A percentile compares a stretch with the other conserved stretches of the same genome.
Conservation (phyloP, 495 filamentous ascomycete genomes). For the Aspergillus panamensis region DNA sequence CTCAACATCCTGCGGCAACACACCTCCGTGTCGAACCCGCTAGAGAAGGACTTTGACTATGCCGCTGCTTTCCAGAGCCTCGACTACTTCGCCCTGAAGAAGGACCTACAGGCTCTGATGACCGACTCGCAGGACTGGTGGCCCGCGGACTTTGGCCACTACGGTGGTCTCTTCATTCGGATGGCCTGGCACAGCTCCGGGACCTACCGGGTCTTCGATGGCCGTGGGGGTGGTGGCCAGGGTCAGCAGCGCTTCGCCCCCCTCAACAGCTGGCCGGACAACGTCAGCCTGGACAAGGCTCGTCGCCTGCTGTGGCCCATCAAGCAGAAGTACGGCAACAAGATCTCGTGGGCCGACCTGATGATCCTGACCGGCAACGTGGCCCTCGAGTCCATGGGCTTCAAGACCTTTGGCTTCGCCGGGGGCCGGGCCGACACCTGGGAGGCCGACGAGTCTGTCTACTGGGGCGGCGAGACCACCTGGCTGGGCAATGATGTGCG, state of each 20-base stretch:
- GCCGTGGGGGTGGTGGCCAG: slow-evolving; percentile 66
- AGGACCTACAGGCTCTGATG: slow-evolving; percentile 62
- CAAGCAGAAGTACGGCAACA: slow-evolving; percentile 78
- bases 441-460: slow-evolving; percentile 68
- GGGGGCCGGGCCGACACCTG: slow-evolving; percentile 65
- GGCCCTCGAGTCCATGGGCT: slow-evolving; percentile 70
- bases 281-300: slow-evolving; percentile 71
- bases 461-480: slow-evolving; percentile 70
- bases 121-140: slow-evolving; percentile 74
- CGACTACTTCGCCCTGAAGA: slow-evolving; percentile 68
- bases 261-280: slow-evolving; percentile 78
- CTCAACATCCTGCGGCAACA: slow-evolving; percentile 71
- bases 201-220: slow-evolving; percentile 68
- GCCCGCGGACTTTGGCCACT: slow-evolving; percentile 75
- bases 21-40: slow-evolving; percentile 55
- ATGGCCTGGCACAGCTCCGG: slow-evolving; percentile 77
- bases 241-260: slow-evolving; percentile 73
- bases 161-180: slow-evolving; percentile 71
- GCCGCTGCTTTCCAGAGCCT: slow-evolving; percentile 63
- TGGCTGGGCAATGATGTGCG: slow-evolving; percentile 69
- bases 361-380: slow-evolving; percentile 68
- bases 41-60: slow-evolving; percentile 62
- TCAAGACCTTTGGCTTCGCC: slow-evolving; percentile 69
- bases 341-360: slow-evolving; percentile 74
- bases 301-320: slow-evolving; percentile 74